A percentile compares a stretch with the other conserved stretches of the same genome.
Evolutionary conservation across 2,329 filamentous ascomycete genomes (phyloP).

Genomic region (Sclerotinia spermophila): DNA sequence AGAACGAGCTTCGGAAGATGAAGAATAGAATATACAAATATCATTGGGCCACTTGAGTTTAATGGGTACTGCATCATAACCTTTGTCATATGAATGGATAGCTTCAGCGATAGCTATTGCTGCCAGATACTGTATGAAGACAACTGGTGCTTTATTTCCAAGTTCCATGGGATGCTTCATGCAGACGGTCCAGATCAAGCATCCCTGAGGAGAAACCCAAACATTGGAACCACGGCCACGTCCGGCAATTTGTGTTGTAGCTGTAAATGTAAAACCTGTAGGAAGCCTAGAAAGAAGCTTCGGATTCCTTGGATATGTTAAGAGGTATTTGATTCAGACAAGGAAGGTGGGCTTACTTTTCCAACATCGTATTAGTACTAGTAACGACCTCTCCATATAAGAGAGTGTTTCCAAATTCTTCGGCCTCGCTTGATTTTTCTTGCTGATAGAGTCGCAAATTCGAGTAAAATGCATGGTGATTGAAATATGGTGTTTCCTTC

Average conservation of each 20-base stretch:
- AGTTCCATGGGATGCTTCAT: slow-evolving; percentile 78
- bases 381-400: slow-evolving; percentile 91
- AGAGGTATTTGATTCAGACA: slow-evolving; percentile 10
- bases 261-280: slow-evolving; percentile 80
- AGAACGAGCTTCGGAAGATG: not conserved
- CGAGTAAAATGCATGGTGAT: slow-evolving; percentile 74
- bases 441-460: slow-evolving; percentile 65
- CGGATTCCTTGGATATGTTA: slow-evolving; percentile 57
- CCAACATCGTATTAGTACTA: slow-evolving; percentile 88
- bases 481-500: slow-evolving; percentile 79
- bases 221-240: slow-evolving; percentile 88
- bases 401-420: slow-evolving; percentile 70
- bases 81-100: slow-evolving; percentile 72
- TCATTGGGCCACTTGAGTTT: slow-evolving; percentile 98
- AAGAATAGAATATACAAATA: slow-evolving; percentile 56
- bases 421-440: slow-evolving; percentile 50
- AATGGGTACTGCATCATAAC: slow-evolving; percentile 72
- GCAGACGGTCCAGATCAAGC: slow-evolving; percentile 82
- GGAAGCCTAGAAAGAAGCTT: slow-evolving; percentile 72
- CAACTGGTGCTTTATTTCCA: slow-evolving; percentile 69
- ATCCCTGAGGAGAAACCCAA: slow-evolving; percentile 87
- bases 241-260: slow-evolving; percentile 82
- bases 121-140: slow-evolving; percentile 91
- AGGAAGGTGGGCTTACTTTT: slow-evolving; percentile 57
- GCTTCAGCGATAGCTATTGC: slow-evolving; percentile 84